phyloP scores from a whole-genome alignment of 495 filamentous ascomycete species.

The Letharia columbiana region DNA sequence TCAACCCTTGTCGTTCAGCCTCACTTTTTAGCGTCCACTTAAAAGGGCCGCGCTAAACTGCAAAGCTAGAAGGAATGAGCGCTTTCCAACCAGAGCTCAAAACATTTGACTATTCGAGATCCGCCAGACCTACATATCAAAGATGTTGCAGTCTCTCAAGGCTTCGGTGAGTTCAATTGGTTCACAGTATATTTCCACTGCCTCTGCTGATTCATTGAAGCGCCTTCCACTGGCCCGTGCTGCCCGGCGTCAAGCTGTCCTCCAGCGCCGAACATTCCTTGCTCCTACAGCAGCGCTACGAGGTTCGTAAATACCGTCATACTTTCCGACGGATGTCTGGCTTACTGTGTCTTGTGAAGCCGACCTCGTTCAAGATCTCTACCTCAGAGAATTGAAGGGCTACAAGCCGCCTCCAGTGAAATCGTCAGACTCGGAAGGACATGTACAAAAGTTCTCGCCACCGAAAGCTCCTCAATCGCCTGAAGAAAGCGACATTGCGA shows the following conservation, averaged over 20 bases:
- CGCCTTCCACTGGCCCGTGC: slow-evolving; percentile 74
- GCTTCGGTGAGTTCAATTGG: slow-evolving; percentile 48
- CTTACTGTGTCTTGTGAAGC: slow-evolving; percentile 42
- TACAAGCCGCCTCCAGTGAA: slow-evolving; percentile 85
- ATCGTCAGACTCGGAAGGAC: slow-evolving; percentile 74
- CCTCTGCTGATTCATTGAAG: slow-evolving; percentile 38
- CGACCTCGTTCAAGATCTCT: slow-evolving; percentile 94
- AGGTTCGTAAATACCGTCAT: slow-evolving; percentile 45
- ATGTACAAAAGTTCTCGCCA: slow-evolving; percentile 77
- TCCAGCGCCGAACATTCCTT: slow-evolving; percentile 74
- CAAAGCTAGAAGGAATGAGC: neutral
- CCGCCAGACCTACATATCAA: slow-evolving; percentile 34
- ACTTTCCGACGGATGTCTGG: neutral
- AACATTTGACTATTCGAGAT: neutral
- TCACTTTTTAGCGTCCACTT: slow-evolving; percentile 1
- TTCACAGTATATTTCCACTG: slow-evolving; percentile 16
- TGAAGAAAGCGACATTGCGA: slow-evolving; percentile 85
- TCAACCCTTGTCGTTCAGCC: slow-evolving; percentile 2
- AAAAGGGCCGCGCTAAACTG: neutral
- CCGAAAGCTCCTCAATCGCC: slow-evolving; percentile 77
- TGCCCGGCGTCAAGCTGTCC: slow-evolving; percentile 59
- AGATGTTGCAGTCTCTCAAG: slow-evolving; percentile 41
- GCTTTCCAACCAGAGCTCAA: neutral
- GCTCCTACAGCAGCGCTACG: slow-evolving; percentile 61
- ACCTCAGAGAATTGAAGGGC: slow-evolving; percentile 84